Evolutionary conservation across 2,329 filamentous ascomycete genomes (phyloP).

Genomic region (Aureobasidium sp.): DNA sequence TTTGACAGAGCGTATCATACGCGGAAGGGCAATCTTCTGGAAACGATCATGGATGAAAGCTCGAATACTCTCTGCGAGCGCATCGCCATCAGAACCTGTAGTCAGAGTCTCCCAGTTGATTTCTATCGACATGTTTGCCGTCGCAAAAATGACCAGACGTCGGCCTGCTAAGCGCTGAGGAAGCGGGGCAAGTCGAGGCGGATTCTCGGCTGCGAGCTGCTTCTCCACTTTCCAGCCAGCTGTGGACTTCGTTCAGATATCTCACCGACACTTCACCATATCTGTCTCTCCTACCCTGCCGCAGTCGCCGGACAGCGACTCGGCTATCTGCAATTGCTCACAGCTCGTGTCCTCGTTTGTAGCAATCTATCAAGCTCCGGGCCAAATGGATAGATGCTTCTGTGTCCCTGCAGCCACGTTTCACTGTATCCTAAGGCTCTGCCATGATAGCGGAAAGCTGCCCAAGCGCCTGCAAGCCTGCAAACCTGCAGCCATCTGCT

Average conservation of each 20-base stretch:
- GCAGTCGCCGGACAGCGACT: neutral
- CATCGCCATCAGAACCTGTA: constrained; percentile 76
- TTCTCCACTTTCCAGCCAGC: neutral
- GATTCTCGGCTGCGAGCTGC: neutral
- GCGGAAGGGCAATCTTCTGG: constrained; percentile 81
- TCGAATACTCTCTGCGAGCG: constrained; percentile 77
- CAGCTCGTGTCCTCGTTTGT: neutral
- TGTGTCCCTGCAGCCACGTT: constrained; percentile 16
- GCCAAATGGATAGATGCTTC: constrained; percentile 3
- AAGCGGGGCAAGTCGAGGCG: constrained; percentile 11
- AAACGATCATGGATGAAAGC: constrained; percentile 94
- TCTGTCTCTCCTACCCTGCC: neutral
- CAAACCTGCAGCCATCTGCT: constrained; percentile 12
- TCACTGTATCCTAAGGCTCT: constrained; percentile 14
- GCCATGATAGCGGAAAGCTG: constrained; percentile 13
- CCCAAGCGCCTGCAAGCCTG: constrained; percentile 13
- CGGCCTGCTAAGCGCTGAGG: neutral
- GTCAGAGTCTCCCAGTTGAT: constrained; percentile 95
- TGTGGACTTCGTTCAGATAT: neutral
- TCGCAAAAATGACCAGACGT: neutral
- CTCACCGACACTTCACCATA: constrained; percentile 2
- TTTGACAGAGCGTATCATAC: constrained; percentile 93
- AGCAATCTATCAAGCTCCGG: constrained; percentile 2
- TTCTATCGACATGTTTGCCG: constrained; percentile 77
- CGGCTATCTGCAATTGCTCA: neutral